phyloP scores from a whole-genome alignment of 148 eudicot species.

The Vaccinium vitisidaea region DNA sequence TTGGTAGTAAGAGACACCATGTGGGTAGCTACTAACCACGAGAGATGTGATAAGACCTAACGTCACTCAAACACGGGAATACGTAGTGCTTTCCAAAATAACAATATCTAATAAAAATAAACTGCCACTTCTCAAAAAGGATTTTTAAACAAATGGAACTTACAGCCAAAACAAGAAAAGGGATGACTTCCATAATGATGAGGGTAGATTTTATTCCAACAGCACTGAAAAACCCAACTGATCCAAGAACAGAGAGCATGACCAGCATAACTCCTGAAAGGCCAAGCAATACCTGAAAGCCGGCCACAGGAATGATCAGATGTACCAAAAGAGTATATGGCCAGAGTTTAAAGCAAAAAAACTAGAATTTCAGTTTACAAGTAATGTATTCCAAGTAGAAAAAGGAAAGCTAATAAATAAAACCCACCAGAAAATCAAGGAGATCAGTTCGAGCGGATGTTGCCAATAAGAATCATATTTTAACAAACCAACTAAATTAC shows the following conservation, averaged over 20 bases:
- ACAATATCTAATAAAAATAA: neutral
- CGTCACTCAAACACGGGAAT: neutral
- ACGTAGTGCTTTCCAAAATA: neutral
- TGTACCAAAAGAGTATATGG: neutral
- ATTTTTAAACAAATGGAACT: slow-evolving; percentile 31
- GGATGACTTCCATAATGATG: slow-evolving; percentile 99
- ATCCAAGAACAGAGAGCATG: slow-evolving; percentile 95
- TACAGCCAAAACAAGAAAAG: slow-evolving; percentile 97
- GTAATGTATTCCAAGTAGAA: neutral
- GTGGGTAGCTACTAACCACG: neutral
- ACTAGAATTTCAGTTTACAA: neutral
- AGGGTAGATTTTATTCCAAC: slow-evolving; percentile 96
- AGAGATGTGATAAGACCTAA: slow-evolving; percentile 1
- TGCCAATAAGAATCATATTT: neutral
- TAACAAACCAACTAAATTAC: neutral
- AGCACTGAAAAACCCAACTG: slow-evolving; percentile 98
- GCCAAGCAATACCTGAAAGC: slow-evolving; percentile 79
- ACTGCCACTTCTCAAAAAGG: neutral
- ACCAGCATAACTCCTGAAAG: slow-evolving; percentile 92
- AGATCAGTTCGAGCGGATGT: neutral
- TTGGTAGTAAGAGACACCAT: neutral
- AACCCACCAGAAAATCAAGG: neutral
- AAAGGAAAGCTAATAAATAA: neutral
- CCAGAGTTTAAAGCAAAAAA: neutral
- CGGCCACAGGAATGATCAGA: slow-evolving; percentile 1